Percentiles rank a stretch among this genome's conserved stretches.
phyloP scores from a whole-genome alignment of 2,329 filamentous ascomycete genomes.

The Xylaria sp. region DNA sequence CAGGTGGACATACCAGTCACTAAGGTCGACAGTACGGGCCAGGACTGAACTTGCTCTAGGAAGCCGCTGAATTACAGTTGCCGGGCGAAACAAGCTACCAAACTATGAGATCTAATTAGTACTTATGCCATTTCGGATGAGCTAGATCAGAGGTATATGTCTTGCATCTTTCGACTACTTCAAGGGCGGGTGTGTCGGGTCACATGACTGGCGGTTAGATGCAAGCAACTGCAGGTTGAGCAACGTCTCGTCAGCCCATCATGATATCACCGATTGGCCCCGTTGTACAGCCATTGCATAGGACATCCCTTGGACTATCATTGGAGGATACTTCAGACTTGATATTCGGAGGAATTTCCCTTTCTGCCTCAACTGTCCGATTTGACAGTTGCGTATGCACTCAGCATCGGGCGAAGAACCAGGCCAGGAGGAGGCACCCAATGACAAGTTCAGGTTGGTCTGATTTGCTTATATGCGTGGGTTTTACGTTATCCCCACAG shows the following conservation, averaged over 20 bases:
- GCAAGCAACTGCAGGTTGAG: slow-evolving; percentile 20
- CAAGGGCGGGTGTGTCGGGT: slow-evolving; percentile 9
- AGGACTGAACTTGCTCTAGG: neutral
- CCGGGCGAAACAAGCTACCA: neutral
- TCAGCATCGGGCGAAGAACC: neutral
- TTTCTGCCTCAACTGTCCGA: slow-evolving; percentile 12
- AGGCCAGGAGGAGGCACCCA: neutral
- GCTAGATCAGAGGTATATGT: neutral
- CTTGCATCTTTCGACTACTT: neutral
- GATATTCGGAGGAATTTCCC: slow-evolving; percentile 3
- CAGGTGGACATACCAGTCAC: neutral
- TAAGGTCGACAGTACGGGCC: neutral
- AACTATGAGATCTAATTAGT: neutral
- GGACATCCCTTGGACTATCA: neutral
- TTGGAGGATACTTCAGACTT: slow-evolving; percentile 4
- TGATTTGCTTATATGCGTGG: neutral
- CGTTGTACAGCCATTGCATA: slow-evolving; percentile 4
- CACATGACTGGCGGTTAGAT: slow-evolving; percentile 27
- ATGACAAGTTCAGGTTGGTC: neutral
- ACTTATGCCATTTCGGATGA: neutral
- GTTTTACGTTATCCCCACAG: neutral
- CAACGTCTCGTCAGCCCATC: slow-evolving; percentile 11
- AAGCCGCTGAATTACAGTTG: neutral
- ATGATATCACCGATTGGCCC: slow-evolving; percentile 16
- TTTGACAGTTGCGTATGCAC: neutral